These are phyloP conservation scores for Aureococcus anophagefferens DNA, from an alignment of 108 stramenopile genomes.

Conservation along the genomic window DNA sequence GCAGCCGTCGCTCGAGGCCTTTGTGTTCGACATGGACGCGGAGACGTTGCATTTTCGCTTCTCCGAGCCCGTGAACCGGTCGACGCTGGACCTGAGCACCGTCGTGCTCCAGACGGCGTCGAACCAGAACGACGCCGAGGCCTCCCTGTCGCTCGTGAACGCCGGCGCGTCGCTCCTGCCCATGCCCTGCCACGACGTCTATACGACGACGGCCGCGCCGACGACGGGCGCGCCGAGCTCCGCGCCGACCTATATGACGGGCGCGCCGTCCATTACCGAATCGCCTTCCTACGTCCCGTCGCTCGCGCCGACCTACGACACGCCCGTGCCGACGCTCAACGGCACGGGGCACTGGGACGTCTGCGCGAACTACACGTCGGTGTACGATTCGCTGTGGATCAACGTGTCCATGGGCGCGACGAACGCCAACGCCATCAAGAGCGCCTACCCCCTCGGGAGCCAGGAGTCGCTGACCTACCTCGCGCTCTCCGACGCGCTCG, in stretches of 20 bases:
- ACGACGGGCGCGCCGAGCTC: background rate
- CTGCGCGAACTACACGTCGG: background rate
- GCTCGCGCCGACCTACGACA: too few relatives aligned
- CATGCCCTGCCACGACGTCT: background rate
- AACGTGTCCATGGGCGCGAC: background rate
- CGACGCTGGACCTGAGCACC: background rate
- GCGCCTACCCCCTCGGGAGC: background rate
- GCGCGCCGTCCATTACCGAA: too few relatives aligned
- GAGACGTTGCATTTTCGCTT: background rate
- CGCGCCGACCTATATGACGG: too few relatives aligned
- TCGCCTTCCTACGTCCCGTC: too few relatives aligned
- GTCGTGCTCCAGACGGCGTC: background rate
- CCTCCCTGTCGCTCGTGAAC: background rate
- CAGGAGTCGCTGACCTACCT: background rate
- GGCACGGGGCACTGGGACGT: background rate
- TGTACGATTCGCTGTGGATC: background rate
- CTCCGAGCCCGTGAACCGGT: slow-evolving; percentile 5
- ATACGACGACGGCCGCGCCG: background rate
- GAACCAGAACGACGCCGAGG: background rate
- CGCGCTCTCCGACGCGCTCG: background rate
- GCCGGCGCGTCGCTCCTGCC: background rate
- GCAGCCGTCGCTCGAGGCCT: background rate
- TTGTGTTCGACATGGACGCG: slow-evolving; percentile 5
- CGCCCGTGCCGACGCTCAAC: too few relatives aligned
- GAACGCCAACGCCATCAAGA: slow-evolving; percentile 6